A percentile compares a stretch with the other conserved stretches of the same genome.
phyloP scores from a whole-genome alignment of 805 yeast genomes.

The Peterozyma xylosa region DNA sequence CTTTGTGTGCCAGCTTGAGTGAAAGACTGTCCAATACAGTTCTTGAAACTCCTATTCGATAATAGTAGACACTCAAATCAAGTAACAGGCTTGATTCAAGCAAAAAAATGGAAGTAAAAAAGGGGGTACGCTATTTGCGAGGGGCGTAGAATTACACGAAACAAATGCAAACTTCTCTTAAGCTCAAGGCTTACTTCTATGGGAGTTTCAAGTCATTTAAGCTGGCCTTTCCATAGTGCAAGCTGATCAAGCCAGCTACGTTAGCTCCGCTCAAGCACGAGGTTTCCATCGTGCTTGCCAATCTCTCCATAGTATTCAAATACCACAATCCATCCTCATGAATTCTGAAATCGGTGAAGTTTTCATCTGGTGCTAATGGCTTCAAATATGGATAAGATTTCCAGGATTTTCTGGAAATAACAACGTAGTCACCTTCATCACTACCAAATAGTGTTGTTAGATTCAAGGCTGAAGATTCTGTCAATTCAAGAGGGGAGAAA shows the following conservation, averaged over 20 bases:
- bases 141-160: no score
- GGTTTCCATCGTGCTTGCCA: constrained; percentile 47
- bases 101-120: no score
- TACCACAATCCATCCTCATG: constrained; percentile 28
- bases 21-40: no score
- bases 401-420: constrained; percentile 31
- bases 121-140: no score
- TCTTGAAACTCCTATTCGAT: no score
- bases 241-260: constrained; percentile 34
- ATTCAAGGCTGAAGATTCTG: neutral
- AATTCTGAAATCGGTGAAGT: constrained; percentile 22
- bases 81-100: no score
- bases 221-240: no score
- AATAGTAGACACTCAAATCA: no score
- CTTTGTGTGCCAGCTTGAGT: no score
- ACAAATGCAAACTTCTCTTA: no score
- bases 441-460: neutral
- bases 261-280: constrained; percentile 40
- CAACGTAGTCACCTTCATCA: constrained; percentile 10
- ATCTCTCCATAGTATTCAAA: constrained; percentile 35
- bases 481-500: constrained; percentile 23
- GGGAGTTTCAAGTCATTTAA: constrained; percentile 17
- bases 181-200: constrained; percentile 10
- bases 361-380: constrained; percentile 14
- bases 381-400: constrained; percentile 32